Conservation (phyloP, 2,329 filamentous ascomycete species). For the Monosporascus sp. region DNA sequence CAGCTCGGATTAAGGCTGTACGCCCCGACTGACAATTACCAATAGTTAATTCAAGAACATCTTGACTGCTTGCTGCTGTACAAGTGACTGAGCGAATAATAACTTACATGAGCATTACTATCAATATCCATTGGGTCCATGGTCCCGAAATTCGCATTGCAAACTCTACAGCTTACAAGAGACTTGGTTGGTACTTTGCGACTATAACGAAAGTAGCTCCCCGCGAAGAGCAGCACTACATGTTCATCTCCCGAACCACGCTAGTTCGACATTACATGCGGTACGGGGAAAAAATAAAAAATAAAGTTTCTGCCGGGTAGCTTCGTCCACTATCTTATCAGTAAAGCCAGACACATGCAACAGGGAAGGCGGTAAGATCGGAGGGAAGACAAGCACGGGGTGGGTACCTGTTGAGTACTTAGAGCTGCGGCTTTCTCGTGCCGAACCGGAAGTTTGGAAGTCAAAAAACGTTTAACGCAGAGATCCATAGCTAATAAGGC, state of each 20-base stretch:
- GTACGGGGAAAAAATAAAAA: background rate
- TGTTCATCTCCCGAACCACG: background rate
- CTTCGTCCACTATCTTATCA: background rate
- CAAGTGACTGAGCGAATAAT: constrained; percentile 1
- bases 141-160: constrained; percentile 14
- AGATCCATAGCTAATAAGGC: constrained; percentile 1
- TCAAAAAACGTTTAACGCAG: background rate
- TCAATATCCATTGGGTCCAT: constrained; percentile 21
- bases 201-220: background rate
- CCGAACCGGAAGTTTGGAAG: background rate
- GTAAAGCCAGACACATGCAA: background rate
- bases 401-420: background rate
- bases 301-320: background rate
- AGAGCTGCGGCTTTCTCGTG: background rate
- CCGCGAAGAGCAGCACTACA: background rate
- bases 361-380: background rate
- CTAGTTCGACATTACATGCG: background rate
- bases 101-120: constrained; percentile 11
- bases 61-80: background rate
- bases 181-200: background rate
- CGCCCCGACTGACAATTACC: constrained; percentile 18
- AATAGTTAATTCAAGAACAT: background rate
- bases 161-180: constrained; percentile 1
- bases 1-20: constrained; percentile 43
- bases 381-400: background rate